phyloP scores from a whole-genome alignment of 768 basidiomycete species.

The Lactarius indigo region DNA sequence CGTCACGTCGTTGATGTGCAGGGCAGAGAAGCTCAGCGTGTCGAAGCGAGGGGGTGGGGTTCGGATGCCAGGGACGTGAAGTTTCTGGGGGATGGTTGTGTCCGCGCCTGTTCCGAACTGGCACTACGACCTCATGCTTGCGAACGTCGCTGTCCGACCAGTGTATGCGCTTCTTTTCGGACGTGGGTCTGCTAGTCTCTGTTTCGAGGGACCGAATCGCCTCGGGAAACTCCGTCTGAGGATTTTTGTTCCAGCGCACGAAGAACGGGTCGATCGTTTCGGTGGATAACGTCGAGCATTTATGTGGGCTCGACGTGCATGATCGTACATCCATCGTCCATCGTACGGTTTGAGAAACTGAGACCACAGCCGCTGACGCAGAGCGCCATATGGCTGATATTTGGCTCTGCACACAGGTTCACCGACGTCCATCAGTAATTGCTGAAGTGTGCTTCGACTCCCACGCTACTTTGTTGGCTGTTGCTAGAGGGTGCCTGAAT shows the following conservation, averaged over 20 bases:
- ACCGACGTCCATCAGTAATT: conserved; percentile 25
- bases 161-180: conserved; percentile 65
- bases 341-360: conserved; percentile 90
- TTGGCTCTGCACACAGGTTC: conserved; percentile 62
- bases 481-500: conserved; percentile 62
- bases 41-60: conserved; percentile 39
- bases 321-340: conserved; percentile 66
- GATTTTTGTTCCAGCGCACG: conserved; percentile 59
- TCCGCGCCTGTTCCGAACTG: conserved; percentile 33
- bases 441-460: conserved; percentile 68
- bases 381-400: conserved; percentile 91
- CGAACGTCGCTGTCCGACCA: conserved; percentile 39
- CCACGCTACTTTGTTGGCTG: conserved; percentile 64
- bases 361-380: conserved; percentile 87
- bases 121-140: conserved; percentile 13
- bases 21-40: conserved; percentile 60
- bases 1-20: conserved; percentile 29
- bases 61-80: conserved; percentile 37
- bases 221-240: conserved; percentile 65
- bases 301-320: conserved; percentile 86
- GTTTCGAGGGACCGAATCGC: conserved; percentile 80
- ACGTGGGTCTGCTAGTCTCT: conserved; percentile 68
- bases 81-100: conserved; percentile 47
- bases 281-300: conserved; percentile 86
- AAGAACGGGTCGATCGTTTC: conserved; percentile 84